Evolutionary conservation across 1,284 basidiomycete genomes (phyloP).

Genomic region (Ganoderma resinaceum): DNA sequence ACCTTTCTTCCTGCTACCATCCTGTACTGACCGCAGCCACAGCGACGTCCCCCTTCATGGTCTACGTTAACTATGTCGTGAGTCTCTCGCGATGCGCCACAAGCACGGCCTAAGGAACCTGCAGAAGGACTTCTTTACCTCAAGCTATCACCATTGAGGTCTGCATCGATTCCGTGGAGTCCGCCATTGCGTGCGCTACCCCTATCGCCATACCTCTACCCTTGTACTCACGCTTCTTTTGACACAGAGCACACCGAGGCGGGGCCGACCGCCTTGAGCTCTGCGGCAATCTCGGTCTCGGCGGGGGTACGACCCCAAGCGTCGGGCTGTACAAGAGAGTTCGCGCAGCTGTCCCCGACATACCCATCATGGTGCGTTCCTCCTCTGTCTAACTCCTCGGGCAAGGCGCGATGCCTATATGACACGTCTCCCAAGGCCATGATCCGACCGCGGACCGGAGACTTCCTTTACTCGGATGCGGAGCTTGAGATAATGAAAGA

Average conservation of each 20-base stretch:
- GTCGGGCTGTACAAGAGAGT: constrained; percentile 70
- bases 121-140: constrained; percentile 3
- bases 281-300: constrained; percentile 74
- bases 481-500: constrained; percentile 78
- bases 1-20: not conserved
- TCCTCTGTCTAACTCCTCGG: not conserved
- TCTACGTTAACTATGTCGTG: constrained; percentile 5
- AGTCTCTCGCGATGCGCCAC: not conserved
- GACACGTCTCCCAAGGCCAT: constrained; percentile 59
- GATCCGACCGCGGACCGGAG: constrained; percentile 80
- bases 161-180: constrained; percentile 81
- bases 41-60: not conserved
- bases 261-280: constrained; percentile 81
- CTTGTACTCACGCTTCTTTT: constrained; percentile 8
- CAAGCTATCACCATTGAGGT: constrained; percentile 62
- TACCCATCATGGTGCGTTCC: constrained; percentile 71
- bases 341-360: constrained; percentile 50
- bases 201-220: not conserved
- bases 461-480: constrained; percentile 72
- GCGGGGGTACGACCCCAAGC: constrained; percentile 83
- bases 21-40: not conserved
- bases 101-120: constrained; percentile 1
- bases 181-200: constrained; percentile 66
- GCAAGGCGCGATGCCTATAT: not conserved
- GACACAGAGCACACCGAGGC: constrained; percentile 63